These are phyloP conservation scores for Xylaria sp. DNA, from an alignment of 2,329 filamentous ascomycete genomes.

Conservation along the genomic window DNA sequence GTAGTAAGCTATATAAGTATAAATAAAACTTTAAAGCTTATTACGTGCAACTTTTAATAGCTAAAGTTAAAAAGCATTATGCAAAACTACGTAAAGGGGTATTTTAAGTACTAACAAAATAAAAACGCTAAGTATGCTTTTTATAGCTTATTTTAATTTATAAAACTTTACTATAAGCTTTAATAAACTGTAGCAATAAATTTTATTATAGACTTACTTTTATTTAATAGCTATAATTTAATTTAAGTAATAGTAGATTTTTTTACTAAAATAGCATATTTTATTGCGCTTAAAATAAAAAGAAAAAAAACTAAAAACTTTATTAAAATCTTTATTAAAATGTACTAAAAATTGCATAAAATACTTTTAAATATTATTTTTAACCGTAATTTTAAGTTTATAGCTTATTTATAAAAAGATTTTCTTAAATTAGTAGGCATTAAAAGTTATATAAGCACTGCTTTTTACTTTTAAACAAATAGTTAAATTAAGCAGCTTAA, in stretches of 20 bases:
- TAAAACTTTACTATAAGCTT: too few relatives aligned
- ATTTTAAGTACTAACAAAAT: too few relatives aligned
- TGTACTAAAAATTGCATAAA: background rate
- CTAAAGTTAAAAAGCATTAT: too few relatives aligned
- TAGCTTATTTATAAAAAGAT: background rate
- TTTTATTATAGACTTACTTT: background rate
- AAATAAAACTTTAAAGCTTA: slow-evolving; percentile 5
- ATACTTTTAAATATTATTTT: background rate
- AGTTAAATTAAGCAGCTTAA: too few relatives aligned
- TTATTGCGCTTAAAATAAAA: background rate
- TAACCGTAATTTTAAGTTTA: background rate
- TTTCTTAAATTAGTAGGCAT: background rate
- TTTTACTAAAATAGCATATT: too few relatives aligned
- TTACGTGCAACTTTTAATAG: slow-evolving; percentile 1
- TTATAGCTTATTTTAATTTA: too few relatives aligned
- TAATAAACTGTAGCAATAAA: background rate
- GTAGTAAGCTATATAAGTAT: background rate
- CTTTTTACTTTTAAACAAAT: background rate
- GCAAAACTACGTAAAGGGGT: too few relatives aligned
- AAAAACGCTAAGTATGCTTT: too few relatives aligned
- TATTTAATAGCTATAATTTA: too few relatives aligned
- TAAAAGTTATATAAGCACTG: background rate
- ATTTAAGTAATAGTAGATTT: background rate
- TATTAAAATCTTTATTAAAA: background rate
- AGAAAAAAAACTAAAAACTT: background rate